phyloP scores from a whole-genome alignment of 2,329 filamentous ascomycete species.

The Beauveria sp. region DNA sequence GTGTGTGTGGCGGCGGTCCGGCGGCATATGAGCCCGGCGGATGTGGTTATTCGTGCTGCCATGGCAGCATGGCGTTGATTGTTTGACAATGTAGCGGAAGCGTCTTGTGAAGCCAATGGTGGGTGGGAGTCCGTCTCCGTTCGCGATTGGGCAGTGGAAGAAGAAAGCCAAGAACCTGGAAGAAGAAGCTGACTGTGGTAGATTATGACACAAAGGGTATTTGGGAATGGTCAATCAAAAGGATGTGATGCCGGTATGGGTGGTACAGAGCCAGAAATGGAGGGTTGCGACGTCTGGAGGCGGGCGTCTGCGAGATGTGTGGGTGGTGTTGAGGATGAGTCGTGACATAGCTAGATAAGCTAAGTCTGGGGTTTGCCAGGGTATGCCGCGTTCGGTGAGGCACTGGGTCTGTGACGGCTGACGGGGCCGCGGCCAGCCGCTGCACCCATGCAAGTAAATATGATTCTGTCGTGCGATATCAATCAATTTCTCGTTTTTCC shows the following conservation, averaged over 20 bases:
- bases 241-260: not conserved
- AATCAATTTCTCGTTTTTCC: too few species aligned
- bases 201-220: not conserved
- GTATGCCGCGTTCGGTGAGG: not conserved
- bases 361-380: constrained; percentile 1
- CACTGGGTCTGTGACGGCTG: not conserved
- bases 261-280: not conserved
- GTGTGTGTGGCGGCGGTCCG: not conserved
- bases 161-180: too few species aligned
- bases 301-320: not conserved
- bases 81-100: not conserved
- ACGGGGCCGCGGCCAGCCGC: constrained; percentile 6
- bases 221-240: too few species aligned
- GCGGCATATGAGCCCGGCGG: constrained; percentile 10
- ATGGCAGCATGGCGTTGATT: constrained; percentile 17
- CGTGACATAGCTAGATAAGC: not conserved
- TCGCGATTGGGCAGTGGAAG: not conserved
- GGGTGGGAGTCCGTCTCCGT: not conserved
- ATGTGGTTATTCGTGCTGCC: constrained; percentile 12
- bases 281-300: not conserved
- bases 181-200: too few species aligned
- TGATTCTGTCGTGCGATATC: too few species aligned
- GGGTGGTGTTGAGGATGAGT: not conserved
- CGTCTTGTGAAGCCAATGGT: too few species aligned
- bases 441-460: not conserved